Percentiles rank a stretch among this genome's conserved stretches.
Evolutionary conservation across 306 rosid genomes (phyloP).

Genomic region (Vigna trinervia): DNA sequence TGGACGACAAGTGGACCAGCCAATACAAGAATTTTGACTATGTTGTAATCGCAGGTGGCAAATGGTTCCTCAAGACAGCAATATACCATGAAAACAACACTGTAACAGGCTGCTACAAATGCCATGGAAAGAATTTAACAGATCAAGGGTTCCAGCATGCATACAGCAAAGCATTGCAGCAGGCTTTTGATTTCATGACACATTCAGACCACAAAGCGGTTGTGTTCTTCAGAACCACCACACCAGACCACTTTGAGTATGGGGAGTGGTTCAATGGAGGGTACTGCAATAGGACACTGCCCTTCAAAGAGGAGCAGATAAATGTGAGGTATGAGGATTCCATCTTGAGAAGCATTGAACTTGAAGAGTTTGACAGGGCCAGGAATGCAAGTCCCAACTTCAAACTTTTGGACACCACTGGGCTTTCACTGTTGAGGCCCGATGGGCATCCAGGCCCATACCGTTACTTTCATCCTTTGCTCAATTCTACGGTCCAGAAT

Average conservation of each 20-base stretch:
- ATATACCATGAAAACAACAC: conserved; percentile 69
- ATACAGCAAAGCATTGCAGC: conserved; percentile 61
- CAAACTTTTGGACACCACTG: conserved; percentile 71
- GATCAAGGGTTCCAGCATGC: conserved; percentile 66
- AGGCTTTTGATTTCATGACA: conserved; percentile 51
- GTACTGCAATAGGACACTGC: conserved; percentile 76
- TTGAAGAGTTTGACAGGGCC: conserved; percentile 63
- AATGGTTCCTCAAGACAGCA: conserved; percentile 86
- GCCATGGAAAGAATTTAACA: conserved; percentile 67
- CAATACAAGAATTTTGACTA: conserved; percentile 57
- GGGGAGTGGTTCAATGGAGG: conserved; percentile 95
- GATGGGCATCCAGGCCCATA: conserved; percentile 95
- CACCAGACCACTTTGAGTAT: conserved; percentile 87
- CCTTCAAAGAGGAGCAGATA: conserved; percentile 64
- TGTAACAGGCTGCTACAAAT: conserved; percentile 66
- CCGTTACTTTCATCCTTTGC: conserved; percentile 75
- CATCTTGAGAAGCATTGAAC: conserved; percentile 63
- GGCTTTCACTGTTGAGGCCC: conserved; percentile 71
- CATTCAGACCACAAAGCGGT: conserved; percentile 49
- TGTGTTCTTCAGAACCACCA: conserved; percentile 76
- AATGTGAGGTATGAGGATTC: conserved; percentile 51
- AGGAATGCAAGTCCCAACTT: conserved; percentile 40
- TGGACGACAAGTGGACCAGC: conserved; percentile 65
- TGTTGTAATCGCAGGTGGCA: conserved; percentile 66
- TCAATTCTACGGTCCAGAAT: conserved; percentile 37